These are phyloP conservation scores for Camellia granthamiana DNA, from an alignment of 148 eudicot genomes.

Conservation along the genomic window DNA sequence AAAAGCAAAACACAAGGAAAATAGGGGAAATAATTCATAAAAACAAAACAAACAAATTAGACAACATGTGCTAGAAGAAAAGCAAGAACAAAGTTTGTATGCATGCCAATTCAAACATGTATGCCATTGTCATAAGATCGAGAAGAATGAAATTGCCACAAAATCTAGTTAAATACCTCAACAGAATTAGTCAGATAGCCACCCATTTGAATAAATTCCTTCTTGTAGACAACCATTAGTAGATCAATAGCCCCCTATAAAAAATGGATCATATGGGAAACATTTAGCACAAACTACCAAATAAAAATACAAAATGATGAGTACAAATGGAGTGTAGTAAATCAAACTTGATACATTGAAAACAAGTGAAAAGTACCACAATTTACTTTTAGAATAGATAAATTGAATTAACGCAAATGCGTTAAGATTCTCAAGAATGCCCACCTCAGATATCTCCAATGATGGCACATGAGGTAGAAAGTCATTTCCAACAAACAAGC, in stretches of 20 bases:
- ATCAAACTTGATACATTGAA: background rate
- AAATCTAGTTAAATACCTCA: slow-evolving; percentile 23
- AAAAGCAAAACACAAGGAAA: background rate
- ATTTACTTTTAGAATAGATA: background rate
- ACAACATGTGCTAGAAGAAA: background rate
- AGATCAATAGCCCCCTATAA: slow-evolving; percentile 36
- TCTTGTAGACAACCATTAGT: slow-evolving; percentile 33
- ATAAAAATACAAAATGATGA: background rate
- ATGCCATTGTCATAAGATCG: background rate
- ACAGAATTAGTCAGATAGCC: slow-evolving; percentile 35
- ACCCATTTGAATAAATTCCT: slow-evolving; percentile 28
- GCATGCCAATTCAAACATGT: background rate
- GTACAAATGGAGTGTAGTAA: background rate
- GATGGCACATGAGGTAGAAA: slow-evolving; percentile 44
- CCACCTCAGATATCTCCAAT: slow-evolving; percentile 38
- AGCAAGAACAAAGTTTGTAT: background rate
- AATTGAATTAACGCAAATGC: background rate
- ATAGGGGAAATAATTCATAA: background rate
- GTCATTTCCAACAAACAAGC: slow-evolving; percentile 44
- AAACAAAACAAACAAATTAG: background rate
- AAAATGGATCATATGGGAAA: background rate
- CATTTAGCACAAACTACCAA: background rate
- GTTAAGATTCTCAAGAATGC: background rate
- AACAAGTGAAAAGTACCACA: background rate
- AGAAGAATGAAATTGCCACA: background rate